Conservation (phyloP, 164 flowering plant genomes). For the Aristolochia contorta region DNA sequence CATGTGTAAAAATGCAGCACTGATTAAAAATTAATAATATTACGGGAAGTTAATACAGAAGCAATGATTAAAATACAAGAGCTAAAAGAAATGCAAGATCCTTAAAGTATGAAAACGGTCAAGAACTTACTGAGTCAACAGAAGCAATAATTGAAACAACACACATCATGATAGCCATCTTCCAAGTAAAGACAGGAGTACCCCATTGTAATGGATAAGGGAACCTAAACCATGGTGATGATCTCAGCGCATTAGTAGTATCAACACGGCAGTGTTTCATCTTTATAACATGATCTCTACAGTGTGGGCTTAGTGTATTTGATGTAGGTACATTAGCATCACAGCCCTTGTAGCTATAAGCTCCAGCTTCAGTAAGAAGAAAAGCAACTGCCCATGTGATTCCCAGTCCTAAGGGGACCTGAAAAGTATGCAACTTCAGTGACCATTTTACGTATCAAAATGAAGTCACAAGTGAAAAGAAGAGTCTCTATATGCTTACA, state of each 20-base stretch:
- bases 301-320: slow-evolving; percentile 69
- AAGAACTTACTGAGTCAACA: slow-evolving; percentile 81
- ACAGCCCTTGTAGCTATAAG: slow-evolving; percentile 81
- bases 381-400: slow-evolving; percentile 91
- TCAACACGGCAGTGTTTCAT: slow-evolving; percentile 91
- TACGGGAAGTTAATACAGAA: no score
- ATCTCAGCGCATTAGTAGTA: slow-evolving; percentile 64
- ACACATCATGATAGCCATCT: slow-evolving; percentile 90
- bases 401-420: slow-evolving; percentile 93
- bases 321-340: slow-evolving; percentile 72
- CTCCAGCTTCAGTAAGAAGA: slow-evolving; percentile 88
- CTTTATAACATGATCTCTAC: slow-evolving; percentile 72
- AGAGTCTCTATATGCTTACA: slow-evolving; percentile 32
- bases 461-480: no score
- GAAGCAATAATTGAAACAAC: slow-evolving; percentile 80
- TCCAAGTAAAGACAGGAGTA: slow-evolving; percentile 76
- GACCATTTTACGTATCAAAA: background rate
- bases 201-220: slow-evolving; percentile 99
- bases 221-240: slow-evolving; percentile 95
- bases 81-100: no score
- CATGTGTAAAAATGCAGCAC: no score
- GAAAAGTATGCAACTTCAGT: slow-evolving; percentile 10
- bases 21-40: no score
- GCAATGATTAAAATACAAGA: no score
- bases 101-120: background rate